phyloP scores from a whole-genome alignment of 805 yeast species.

The Myxozyma nipponensis region DNA sequence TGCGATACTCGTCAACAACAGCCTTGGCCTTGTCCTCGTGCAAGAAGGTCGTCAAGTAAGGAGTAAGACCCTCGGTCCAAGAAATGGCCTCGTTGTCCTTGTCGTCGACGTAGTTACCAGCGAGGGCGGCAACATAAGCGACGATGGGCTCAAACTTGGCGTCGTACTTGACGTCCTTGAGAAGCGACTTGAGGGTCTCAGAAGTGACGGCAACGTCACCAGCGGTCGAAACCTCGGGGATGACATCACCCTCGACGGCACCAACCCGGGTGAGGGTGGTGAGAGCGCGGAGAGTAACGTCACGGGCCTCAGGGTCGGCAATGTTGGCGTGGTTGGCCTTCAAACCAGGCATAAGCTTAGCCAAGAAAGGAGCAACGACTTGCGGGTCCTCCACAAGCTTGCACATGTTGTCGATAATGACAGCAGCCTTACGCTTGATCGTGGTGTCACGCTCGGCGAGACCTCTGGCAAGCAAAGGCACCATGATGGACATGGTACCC shows the following conservation, averaged over 20 bases:
- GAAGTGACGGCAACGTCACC: slow-evolving; percentile 92
- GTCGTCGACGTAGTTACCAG: slow-evolving; percentile 98
- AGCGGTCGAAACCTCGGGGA: slow-evolving; percentile 98
- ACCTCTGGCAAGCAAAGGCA: slow-evolving; percentile 98
- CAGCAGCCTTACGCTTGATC: slow-evolving; percentile 99
- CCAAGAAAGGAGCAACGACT: slow-evolving; percentile 99
- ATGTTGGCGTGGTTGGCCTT: slow-evolving; percentile 90
- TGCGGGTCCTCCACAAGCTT: slow-evolving; percentile 99
- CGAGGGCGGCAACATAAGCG: slow-evolving; percentile 88
- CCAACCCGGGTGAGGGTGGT: slow-evolving; percentile 98
- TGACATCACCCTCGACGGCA: slow-evolving; percentile 82
- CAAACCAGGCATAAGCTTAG: slow-evolving; percentile 91
- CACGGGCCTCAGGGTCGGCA: slow-evolving; percentile 99
- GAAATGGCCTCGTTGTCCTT: slow-evolving; percentile 87
- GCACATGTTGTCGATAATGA: slow-evolving; percentile 99
- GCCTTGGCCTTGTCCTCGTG: slow-evolving; percentile 91
- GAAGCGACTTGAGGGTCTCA: slow-evolving; percentile 70
- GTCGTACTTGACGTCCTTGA: slow-evolving; percentile 57
- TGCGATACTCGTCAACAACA: slow-evolving; percentile 89
- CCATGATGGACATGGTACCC: slow-evolving; percentile 99
- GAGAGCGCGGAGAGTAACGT: slow-evolving; percentile 94
- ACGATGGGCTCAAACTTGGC: slow-evolving; percentile 75
- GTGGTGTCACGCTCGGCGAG: slow-evolving; percentile 99
- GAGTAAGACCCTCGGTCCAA: slow-evolving; percentile 85
- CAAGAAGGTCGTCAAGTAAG: slow-evolving; percentile 93